phyloP scores from a whole-genome alignment of 1,284 basidiomycete genomes.

The Apiotrichum mycotoxinovorans region DNA sequence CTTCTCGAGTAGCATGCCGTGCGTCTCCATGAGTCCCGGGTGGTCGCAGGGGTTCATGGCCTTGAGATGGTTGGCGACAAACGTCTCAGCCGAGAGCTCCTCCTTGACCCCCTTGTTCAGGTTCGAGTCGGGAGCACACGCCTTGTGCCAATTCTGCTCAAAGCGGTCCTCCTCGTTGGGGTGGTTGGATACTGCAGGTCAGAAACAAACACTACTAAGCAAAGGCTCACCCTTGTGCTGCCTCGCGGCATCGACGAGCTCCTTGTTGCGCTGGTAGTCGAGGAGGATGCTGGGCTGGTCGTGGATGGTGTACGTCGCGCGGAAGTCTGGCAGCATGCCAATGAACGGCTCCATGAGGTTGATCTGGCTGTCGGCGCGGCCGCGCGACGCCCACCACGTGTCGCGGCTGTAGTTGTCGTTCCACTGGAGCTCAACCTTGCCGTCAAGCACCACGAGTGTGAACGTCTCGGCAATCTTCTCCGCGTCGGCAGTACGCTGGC shows the following conservation, averaged over 20 bases:
- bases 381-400: slow-evolving; percentile 45
- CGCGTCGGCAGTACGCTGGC: slow-evolving; percentile 37
- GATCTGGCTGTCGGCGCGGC: slow-evolving; percentile 48
- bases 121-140: slow-evolving; percentile 44
- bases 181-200: slow-evolving; percentile 9
- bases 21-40: slow-evolving; percentile 47
- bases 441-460: slow-evolving; percentile 48
- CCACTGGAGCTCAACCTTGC: slow-evolving; percentile 51
- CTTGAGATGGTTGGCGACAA: slow-evolving; percentile 39
- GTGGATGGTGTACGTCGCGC: slow-evolving; percentile 50
- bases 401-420: slow-evolving; percentile 51
- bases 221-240: slow-evolving; percentile 30
- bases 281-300: slow-evolving; percentile 50
- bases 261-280: slow-evolving; percentile 37
- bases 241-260: slow-evolving; percentile 40
- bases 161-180: slow-evolving; percentile 39
- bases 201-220: too few species aligned
- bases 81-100: slow-evolving; percentile 38
- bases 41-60: slow-evolving; percentile 51
- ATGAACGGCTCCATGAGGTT: slow-evolving; percentile 52
- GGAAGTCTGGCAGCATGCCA: slow-evolving; percentile 24
- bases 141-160: slow-evolving; percentile 40
- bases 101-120: slow-evolving; percentile 40
- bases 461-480: slow-evolving; percentile 50
- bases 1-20: slow-evolving; percentile 49